Conservation (phyloP, 257 asterid species). For the Solanum commersonii region DNA sequence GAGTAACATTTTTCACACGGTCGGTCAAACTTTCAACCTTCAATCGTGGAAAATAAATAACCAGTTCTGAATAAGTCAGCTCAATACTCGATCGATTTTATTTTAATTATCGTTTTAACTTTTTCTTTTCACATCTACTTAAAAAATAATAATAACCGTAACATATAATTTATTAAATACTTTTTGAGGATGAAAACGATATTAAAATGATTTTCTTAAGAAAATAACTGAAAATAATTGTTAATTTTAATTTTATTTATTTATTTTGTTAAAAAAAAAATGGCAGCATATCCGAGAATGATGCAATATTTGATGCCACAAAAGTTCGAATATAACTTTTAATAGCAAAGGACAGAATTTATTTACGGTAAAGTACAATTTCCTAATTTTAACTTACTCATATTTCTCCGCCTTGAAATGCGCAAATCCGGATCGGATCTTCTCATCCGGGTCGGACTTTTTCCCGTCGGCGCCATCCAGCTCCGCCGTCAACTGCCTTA, state of each 20-base stretch:
- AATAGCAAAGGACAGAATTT: neutral
- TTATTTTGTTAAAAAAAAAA: neutral
- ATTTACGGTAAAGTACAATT: neutral
- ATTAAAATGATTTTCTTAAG: too few species aligned
- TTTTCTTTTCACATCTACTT: neutral
- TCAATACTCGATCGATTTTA: accelerated
- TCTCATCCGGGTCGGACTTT: constrained; percentile 35
- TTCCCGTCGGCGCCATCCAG: constrained; percentile 22
- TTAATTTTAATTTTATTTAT: neutral
- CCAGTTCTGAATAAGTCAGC: neutral
- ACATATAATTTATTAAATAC: too few species aligned
- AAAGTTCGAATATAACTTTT: neutral
- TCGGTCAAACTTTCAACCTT: neutral
- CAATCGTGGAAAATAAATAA: neutral
- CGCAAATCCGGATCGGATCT: constrained; percentile 64
- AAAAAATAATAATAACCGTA: too few species aligned
- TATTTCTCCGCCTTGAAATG: constrained; percentile 42
- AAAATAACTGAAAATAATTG: too few species aligned
- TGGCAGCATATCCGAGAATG: constrained; percentile 19
- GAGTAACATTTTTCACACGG: neutral
- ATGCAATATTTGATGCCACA: neutral
- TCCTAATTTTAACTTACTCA: constrained; percentile 28
- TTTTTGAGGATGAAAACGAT: too few species aligned
- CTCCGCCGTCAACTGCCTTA: constrained; percentile 60
- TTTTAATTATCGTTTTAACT: neutral